Conservation (phyloP, 1,284 basidiomycete genomes). For the Sphaerobolus stellatus region DNA sequence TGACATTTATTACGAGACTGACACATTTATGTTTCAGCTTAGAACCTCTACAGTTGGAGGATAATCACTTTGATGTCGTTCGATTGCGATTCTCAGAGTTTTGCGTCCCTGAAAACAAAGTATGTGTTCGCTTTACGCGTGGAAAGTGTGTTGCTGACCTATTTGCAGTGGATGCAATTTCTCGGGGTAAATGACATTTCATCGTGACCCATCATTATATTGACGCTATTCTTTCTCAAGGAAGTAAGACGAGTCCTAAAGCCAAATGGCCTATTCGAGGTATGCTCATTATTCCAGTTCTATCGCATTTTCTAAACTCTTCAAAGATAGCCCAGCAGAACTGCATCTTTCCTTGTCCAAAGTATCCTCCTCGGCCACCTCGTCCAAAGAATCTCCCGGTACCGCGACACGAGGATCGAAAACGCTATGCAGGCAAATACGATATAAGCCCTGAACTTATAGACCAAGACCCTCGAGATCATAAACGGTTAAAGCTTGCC, state of each 20-base stretch:
- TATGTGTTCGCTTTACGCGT: slow-evolving; percentile 25
- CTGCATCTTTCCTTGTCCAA: slow-evolving; percentile 62
- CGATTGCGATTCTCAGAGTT: slow-evolving; percentile 61
- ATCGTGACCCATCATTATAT: not conserved
- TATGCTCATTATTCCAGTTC: slow-evolving; percentile 26
- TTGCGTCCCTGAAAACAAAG: slow-evolving; percentile 70
- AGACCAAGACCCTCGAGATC: slow-evolving; percentile 52
- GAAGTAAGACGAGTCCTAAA: slow-evolving; percentile 64
- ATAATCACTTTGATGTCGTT: slow-evolving; percentile 61
- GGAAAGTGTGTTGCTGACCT: not conserved
- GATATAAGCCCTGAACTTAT: slow-evolving; percentile 4
- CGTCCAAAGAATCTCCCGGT: not conserved
- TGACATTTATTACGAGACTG: not conserved
- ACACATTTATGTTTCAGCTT: slow-evolving; percentile 41
- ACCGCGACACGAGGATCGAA: too few species aligned
- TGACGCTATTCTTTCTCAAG: slow-evolving; percentile 49
- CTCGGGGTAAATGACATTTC: slow-evolving; percentile 29
- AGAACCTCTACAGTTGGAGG: slow-evolving; percentile 58
- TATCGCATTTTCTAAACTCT: not conserved
- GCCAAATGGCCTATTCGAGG: slow-evolving; percentile 63
- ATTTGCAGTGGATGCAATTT: slow-evolving; percentile 33
- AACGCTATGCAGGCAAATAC: not conserved
- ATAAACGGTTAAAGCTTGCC: slow-evolving; percentile 55
- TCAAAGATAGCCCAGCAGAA: slow-evolving; percentile 68
- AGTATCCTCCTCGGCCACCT: slow-evolving; percentile 26